phyloP scores from a whole-genome alignment of 2,329 filamentous ascomycete genomes.

The Arthroderma sp. region DNA sequence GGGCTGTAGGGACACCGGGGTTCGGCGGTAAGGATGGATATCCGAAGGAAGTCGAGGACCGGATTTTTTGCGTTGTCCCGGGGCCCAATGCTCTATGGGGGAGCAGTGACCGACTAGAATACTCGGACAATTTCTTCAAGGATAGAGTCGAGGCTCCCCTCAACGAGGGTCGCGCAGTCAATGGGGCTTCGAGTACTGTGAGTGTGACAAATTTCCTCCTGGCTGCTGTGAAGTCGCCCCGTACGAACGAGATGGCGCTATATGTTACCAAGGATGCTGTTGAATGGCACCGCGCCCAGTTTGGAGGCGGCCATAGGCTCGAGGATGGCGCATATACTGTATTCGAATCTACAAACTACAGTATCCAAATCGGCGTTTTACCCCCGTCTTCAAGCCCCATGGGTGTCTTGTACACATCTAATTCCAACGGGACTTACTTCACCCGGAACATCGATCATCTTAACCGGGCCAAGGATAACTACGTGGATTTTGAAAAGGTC shows the following conservation, averaged over 20 bases:
- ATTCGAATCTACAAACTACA: slow-evolving; percentile 92
- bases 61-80: slow-evolving; percentile 58
- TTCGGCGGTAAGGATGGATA: slow-evolving; percentile 47
- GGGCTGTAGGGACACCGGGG: slow-evolving; percentile 63
- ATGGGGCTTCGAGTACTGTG: slow-evolving; percentile 69
- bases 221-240: slow-evolving; percentile 63
- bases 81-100: slow-evolving; percentile 58
- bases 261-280: slow-evolving; percentile 75
- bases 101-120: slow-evolving; percentile 62
- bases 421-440: slow-evolving; percentile 95
- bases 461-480: slow-evolving; percentile 54
- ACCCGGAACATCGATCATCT: slow-evolving; percentile 84
- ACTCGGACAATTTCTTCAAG: slow-evolving; percentile 74
- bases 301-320: slow-evolving; percentile 69
- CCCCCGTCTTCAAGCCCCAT: slow-evolving; percentile 50
- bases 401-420: slow-evolving; percentile 86
- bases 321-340: slow-evolving; percentile 82
- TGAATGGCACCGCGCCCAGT: slow-evolving; percentile 84
- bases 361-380: slow-evolving; percentile 91
- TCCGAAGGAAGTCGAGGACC: slow-evolving; percentile 50
- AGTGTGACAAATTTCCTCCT: slow-evolving; percentile 77
- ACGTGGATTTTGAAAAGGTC: slow-evolving; percentile 93
- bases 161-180: slow-evolving; percentile 57
- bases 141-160: slow-evolving; percentile 58
- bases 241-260: slow-evolving; percentile 80